Evolutionary conservation across 1,284 basidiomycete genomes (phyloP), one percentile per base, ranked within the genome.

Genomic region (Tilletia horrida): DNA sequence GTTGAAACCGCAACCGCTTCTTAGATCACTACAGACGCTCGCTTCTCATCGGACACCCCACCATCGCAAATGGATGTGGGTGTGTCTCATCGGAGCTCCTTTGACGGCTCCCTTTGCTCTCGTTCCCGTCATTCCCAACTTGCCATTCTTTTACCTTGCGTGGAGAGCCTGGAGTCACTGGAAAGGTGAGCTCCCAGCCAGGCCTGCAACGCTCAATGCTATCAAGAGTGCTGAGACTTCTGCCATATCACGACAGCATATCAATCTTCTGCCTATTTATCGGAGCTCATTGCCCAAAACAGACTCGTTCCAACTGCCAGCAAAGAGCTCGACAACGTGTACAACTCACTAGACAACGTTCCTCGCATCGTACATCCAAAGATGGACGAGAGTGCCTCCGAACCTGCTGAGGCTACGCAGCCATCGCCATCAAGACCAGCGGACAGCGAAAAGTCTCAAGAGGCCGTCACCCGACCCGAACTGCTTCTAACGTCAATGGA

Each of bases 141-240:
- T 81, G 44, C 74, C 76, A 9, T 78, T 79, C 67, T 81, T 81
- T 72, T 81, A 81, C 63, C 69, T 81, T 21, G 76, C 78, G 40
- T 81, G 75, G 73, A 63, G 80, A 44, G 79, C 78, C 11, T 81
- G 70, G 67, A 73, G 71, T 47, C 76, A 78, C 62, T 78, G 76
- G 75, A 72, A 73, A 67, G 77, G 75, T 78, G 61, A 61, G 70
- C 66, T 29, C 11, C 29, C 13, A 42, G 59, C 68, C 65, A 65
- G 29, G 40, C 65, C 25, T 69, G 6, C 35, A 6, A 40, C 35
- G n/a, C n/a, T n/a, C 27, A 4, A 16, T 48, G 45, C 18, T 6
- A 48, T 40, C 35, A 40, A 40, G 11, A 40, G 35, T 40, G 11
- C 35, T 40, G 35, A 40, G 35, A 11, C 14, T 40, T 18, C 29